Evolutionary conservation across 164 flowering plant species (phyloP).

Genomic region (Kingdonia uniflora): DNA sequence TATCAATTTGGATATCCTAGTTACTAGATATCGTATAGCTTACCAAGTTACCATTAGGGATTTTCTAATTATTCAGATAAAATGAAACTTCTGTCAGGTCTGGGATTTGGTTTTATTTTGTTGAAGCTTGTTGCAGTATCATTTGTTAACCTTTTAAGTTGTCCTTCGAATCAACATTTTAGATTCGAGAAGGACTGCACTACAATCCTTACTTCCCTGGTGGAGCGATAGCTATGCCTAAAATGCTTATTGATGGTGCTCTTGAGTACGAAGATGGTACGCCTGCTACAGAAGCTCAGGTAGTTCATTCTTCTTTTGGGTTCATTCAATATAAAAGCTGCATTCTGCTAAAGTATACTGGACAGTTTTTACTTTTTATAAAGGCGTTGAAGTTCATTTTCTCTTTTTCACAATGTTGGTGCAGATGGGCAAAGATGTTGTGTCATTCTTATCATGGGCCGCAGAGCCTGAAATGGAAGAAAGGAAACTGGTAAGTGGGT

Average conservation of each 20-base stretch:
- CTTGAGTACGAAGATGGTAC: conserved; percentile 50
- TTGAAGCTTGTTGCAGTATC: not conserved
- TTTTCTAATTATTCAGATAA: no score
- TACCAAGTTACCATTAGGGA: no score
- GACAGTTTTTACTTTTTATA: not conserved
- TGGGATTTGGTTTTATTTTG: no score
- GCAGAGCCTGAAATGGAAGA: conserved; percentile 62
- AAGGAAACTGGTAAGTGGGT: conserved; percentile 29
- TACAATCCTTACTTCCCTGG: conserved; percentile 57
- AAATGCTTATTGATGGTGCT: conserved; percentile 51
- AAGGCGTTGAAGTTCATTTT: not conserved
- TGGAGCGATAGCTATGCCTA: conserved; percentile 58
- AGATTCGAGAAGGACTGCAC: conserved; percentile 50
- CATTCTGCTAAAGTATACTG: no score
- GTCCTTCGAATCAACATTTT: not conserved
- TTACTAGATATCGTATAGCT: no score
- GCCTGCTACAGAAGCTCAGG: conserved; percentile 57
- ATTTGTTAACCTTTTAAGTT: not conserved
- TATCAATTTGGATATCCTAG: no score
- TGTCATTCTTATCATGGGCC: conserved; percentile 45
- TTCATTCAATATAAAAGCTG: no score
- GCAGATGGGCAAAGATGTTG: conserved; percentile 56
- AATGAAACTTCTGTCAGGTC: no score
- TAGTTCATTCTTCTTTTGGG: conserved; percentile 4
- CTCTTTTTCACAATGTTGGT: conserved; percentile 6